These are phyloP conservation scores for Clarkia xantiana DNA, from an alignment of 345 rosid genomes.

Conservation along the genomic window DNA sequence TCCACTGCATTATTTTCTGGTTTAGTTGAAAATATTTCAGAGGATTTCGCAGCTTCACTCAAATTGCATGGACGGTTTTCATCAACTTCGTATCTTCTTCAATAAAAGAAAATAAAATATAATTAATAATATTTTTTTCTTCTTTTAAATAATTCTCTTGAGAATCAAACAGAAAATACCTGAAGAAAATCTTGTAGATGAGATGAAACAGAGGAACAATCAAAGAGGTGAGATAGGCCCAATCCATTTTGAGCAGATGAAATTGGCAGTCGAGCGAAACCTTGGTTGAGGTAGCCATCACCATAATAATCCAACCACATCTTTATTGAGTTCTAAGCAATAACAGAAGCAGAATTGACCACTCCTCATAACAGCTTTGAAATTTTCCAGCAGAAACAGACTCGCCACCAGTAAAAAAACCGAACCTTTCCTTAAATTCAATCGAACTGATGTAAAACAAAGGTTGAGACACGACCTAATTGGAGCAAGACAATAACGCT, in stretches of 20 bases:
- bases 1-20: not conserved
- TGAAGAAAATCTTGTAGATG: conserved; percentile 16
- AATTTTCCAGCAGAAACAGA: conserved; percentile 26
- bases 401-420: conserved; percentile 33
- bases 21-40: not conserved
- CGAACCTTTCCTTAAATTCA: not conserved
- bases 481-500: conserved; percentile 44
- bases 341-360: conserved; percentile 20
- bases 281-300: conserved; percentile 16
- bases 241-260: conserved; percentile 21
- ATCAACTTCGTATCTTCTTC: conserved; percentile 20
- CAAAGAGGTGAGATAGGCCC: conserved; percentile 31
- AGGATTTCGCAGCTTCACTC: conserved; percentile 1
- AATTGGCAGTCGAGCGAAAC: conserved; percentile 13
- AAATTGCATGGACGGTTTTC: conserved; percentile 11
- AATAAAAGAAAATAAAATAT: not conserved
- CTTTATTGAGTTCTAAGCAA: conserved; percentile 31
- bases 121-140: not conserved
- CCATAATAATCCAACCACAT: conserved; percentile 20
- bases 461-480: conserved; percentile 13
- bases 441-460: conserved; percentile 16
- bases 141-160: too few species aligned
- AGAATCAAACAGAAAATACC: conserved; percentile 13
- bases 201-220: conserved; percentile 24
- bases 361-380: conserved; percentile 30